Evolutionary conservation across 257 asterid species (phyloP), one percentile per base, ranked within the genome.

Genomic region (Capsicum rhomboideum): DNA sequence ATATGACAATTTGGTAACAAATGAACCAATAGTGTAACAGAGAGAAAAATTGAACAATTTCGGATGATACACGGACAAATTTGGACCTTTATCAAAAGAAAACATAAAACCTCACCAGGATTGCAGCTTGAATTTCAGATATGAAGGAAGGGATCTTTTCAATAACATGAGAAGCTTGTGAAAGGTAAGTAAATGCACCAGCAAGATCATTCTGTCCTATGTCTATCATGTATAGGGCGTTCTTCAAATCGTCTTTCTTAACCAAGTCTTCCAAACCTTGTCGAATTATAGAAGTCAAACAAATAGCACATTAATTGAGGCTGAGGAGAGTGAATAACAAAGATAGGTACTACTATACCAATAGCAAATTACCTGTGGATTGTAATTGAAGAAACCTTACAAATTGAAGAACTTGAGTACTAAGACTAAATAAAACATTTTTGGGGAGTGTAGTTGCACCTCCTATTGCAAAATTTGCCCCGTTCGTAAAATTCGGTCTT

Each of bases 151-250:
- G 91, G 63, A 92, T 87, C 28, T 6, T 85, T n/a, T 61, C 56
- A 42, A 86, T 82, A 21, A 85, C 90, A 85, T 88, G 90, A 75
- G n/a, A n/a, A n/a, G 26, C 67, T 82, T 86, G 66, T 6, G 94
- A 85, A 64, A 86, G 85, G 20, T 49, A 3, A 10, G 59, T 46
- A 46, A 91, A 85, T 61, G 91, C 85, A 9, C 46, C 80, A 0
- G 88, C 29, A 4, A 91, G 79, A 82, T 92, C 94, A 83, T 92
- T 92, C 29, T 91, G 93, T 46, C 93, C 95, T 5, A 92, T 92
- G 82, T 92, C 95, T 28, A 91, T 23, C 23, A 79, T 89, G 86
- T 88, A 91, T 1, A 89, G 14, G 4, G 93, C 95, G 8, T 83
- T 83, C 34, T 74, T 40, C 78, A 89, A 88, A 29, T 83, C 92